These are phyloP conservation scores for Diophrys sp. DNA, from an alignment of 73 alveolate species.

Conservation along the genomic window DNA sequence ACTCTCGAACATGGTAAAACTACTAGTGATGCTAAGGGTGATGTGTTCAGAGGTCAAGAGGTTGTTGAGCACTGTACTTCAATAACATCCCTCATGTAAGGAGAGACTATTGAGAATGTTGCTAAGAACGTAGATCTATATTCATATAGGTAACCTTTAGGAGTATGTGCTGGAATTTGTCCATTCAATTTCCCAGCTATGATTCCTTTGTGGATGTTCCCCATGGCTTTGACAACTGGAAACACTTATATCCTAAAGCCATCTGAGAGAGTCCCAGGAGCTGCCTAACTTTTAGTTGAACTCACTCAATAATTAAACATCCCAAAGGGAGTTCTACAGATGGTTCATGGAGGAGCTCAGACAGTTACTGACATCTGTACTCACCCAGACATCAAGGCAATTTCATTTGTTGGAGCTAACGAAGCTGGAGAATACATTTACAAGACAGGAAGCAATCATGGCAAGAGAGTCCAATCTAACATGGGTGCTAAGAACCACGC, in stretches of 20 bases:
- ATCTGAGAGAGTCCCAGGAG: conserved; percentile 87
- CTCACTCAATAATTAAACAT: conserved; percentile 72
- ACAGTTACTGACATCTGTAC: conserved; percentile 88
- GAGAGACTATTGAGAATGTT: conserved; percentile 86
- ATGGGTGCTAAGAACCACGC: conserved; percentile 96
- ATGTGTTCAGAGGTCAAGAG: conserved; percentile 90
- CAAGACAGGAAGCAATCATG: conserved; percentile 73
- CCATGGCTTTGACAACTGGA: conserved; percentile 88
- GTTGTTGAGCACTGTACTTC: conserved; percentile 83
- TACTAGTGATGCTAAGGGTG: conserved; percentile 93
- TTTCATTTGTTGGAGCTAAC: conserved; percentile 94
- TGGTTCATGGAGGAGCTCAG: conserved; percentile 90
- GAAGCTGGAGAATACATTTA: conserved; percentile 92
- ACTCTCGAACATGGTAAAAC: conserved; percentile 93
- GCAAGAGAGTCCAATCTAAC: conserved; percentile 90
- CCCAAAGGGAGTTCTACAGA: conserved; percentile 87
- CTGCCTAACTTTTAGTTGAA: conserved; percentile 67
- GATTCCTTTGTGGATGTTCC: conserved; percentile 97
- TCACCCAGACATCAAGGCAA: conserved; percentile 84
- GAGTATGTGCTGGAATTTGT: conserved; percentile 91
- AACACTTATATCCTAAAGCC: conserved; percentile 91
- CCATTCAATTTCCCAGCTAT: conserved; percentile 97
- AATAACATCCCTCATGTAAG: conserved; percentile 47
- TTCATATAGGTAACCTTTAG: conserved; percentile 89
- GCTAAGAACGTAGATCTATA: conserved; percentile 87